Evolutionary conservation across 2,329 filamentous ascomycete genomes (phyloP), one percentile per base, ranked within the genome.

Genomic region (Diaporthe eres): DNA sequence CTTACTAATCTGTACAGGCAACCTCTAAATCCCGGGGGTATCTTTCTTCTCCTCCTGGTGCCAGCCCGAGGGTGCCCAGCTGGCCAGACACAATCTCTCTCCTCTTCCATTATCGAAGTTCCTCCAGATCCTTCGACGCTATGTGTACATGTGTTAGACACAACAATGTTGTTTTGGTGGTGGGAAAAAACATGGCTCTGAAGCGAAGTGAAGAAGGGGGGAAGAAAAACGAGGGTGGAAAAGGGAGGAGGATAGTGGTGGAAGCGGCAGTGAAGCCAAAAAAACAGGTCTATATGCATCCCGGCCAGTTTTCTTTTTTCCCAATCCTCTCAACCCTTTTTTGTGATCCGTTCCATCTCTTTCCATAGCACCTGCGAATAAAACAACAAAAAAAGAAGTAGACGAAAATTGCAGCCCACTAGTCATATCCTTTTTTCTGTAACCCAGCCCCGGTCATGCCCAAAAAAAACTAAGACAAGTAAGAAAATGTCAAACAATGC

Each of bases 31-130:
- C 77, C 77, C 74, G 77, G 78, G 81, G 81, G 81, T 82, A 82
- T 82, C 81, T 80, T 81, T 79, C 79, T 79, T 78, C 75, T 77
- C 73, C 61, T 70, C 78, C 79, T 80, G 81, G 81, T 80, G 77
- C 81, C 81, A 81, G 81, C 76, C 80, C 80, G 80, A 80, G 78
- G 65, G 49, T 47, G 78, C 78, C 78, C 79, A 78, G 79, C 78
- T 77, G 76, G 74, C 76, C 71, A 72, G 44, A 74, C 65, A 74
- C 76, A 76, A 76, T 65, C 31, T 57, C 25, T 74, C 39, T 44
- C 25, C 61, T 51, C 72, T 72, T 61, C 67, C 63, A 53, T 75
- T 73, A 60, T 71, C 57, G 37, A 67, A 70, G 61, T 71, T 74
- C 71, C 31, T 74, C 73, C 67, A 65, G 61, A 47, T 74, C 74